Evolutionary conservation across 352 stramenopile species (phyloP), one percentile per base, ranked within the genome.

Genomic region (Globisporangium canariense): DNA sequence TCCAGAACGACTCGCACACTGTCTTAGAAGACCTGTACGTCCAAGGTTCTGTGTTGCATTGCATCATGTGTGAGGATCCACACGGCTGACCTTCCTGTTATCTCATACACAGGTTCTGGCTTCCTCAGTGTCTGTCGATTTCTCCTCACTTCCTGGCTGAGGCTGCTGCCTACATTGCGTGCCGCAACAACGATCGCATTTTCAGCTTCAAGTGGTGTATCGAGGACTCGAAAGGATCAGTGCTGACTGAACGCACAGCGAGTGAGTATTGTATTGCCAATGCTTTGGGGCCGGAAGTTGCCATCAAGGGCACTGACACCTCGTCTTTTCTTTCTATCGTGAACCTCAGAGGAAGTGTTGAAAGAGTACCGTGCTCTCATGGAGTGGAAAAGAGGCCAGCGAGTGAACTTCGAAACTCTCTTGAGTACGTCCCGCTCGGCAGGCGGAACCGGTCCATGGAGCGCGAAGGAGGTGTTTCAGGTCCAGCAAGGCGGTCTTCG

Each of bases 121-220:
- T 91, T 14, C 79, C 85, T 34, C 53, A 84, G 13, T 94, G 83
- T 51, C 64, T 90, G 56, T 73, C 76, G 46, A 77, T 76, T 10
- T 75, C 75, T 14, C 76, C 85, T 8, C 66, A 76, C 16, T 76
- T 89, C 55, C 68, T 94, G 28, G 85, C 83, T 0, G 85, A 94
- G 57, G 80, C 81, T n/a, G 81, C 85, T 56, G 81, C 76, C 38
- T 94, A 88, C 61, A 92, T 94, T 56, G 76, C 79, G 32, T 90
- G 76, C 22, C 80, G 82, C 56, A 86, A 92, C 68, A 79, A 83
- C 40, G 79, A 85, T 53, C 81, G 85, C 43, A 77, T 88, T n/a
- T 94, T 91, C 55, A 87, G 78, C 58, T 92, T 92, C 50, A 84
- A 83, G 34, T 94, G 85, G 85, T 94, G 85, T 47, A 76, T 66